These are phyloP conservation scores for Thraustotheca clavata DNA, from an alignment of 352 stramenopile genomes.

Conservation along the genomic window DNA sequence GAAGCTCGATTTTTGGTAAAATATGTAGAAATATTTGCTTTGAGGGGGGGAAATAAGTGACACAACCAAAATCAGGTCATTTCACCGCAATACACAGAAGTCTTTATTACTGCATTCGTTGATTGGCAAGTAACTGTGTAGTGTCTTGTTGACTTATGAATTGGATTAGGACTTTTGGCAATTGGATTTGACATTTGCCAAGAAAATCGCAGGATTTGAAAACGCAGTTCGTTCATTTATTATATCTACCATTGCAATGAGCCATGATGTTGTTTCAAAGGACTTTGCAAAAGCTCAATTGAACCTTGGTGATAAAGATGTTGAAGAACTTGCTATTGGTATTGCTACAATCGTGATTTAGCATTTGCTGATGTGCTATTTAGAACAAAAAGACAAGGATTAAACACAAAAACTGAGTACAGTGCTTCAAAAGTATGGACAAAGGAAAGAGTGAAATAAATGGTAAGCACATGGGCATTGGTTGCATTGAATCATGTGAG, in stretches of 20 bases:
- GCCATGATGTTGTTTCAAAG: slow-evolving; percentile 54
- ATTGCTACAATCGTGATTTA: neutral
- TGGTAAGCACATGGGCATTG: no score
- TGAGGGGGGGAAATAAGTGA: no score
- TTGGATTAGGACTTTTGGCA: slow-evolving; percentile 59
- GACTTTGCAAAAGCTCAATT: slow-evolving; percentile 58
- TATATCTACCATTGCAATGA: slow-evolving; percentile 53
- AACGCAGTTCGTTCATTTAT: slow-evolving; percentile 72
- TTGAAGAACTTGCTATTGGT: slow-evolving; percentile 44
- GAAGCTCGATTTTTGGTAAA: no score
- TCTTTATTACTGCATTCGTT: slow-evolving; percentile 76
- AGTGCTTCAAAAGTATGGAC: no score
- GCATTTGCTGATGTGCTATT: slow-evolving; percentile 9
- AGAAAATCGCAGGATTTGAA: slow-evolving; percentile 56
- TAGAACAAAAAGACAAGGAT: slow-evolving; percentile 57
- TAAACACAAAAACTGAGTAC: no score
- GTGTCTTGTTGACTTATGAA: neutral
- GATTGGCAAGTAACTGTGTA: slow-evolving; percentile 27
- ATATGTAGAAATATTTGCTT: no score
- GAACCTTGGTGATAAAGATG: slow-evolving; percentile 56
- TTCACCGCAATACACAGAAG: no score
- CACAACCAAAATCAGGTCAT: no score
- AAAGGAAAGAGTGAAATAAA: no score
- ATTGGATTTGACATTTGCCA: slow-evolving; percentile 44
- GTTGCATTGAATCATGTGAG: no score